Evolutionary conservation across 2,329 filamentous ascomycete species (phyloP).

Genomic region (Phialocephala subalpina): DNA sequence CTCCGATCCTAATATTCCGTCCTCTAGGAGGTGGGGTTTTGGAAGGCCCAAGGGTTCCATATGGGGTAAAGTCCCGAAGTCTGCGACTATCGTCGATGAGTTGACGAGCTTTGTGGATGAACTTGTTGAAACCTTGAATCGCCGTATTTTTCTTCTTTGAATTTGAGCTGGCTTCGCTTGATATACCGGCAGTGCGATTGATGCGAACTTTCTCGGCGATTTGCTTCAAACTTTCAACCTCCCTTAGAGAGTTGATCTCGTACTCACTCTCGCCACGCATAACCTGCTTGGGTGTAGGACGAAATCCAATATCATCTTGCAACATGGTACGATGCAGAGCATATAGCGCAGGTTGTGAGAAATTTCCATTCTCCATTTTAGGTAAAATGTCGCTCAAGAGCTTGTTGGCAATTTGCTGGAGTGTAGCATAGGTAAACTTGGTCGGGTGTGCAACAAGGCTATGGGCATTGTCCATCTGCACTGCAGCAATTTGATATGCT

Average conservation of each 20-base stretch:
- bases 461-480: slow-evolving; percentile 58
- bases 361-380: slow-evolving; percentile 43
- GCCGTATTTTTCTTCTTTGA: not conserved
- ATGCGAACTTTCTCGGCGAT: slow-evolving; percentile 62
- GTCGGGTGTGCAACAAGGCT: slow-evolving; percentile 51
- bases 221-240: slow-evolving; percentile 58
- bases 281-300: slow-evolving; percentile 54
- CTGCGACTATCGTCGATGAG: slow-evolving; percentile 61
- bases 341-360: slow-evolving; percentile 63
- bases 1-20: slow-evolving; percentile 17
- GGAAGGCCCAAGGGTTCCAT: slow-evolving; percentile 57
- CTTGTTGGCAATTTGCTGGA: slow-evolving; percentile 53
- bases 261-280: slow-evolving; percentile 65
- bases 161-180: not conserved
- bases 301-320: slow-evolving; percentile 68
- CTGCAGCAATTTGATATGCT: slow-evolving; percentile 55
- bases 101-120: slow-evolving; percentile 57
- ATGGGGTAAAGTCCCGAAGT: slow-evolving; percentile 55
- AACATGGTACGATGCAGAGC: slow-evolving; percentile 73
- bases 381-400: slow-evolving; percentile 44
- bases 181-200: slow-evolving; percentile 48
- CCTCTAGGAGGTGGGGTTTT: slow-evolving; percentile 26
- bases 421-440: slow-evolving; percentile 50
- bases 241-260: slow-evolving; percentile 64
- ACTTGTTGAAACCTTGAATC: slow-evolving; percentile 42